phyloP scores from a whole-genome alignment of 257 asterid genomes.

The Rehmannia glutinosa region DNA sequence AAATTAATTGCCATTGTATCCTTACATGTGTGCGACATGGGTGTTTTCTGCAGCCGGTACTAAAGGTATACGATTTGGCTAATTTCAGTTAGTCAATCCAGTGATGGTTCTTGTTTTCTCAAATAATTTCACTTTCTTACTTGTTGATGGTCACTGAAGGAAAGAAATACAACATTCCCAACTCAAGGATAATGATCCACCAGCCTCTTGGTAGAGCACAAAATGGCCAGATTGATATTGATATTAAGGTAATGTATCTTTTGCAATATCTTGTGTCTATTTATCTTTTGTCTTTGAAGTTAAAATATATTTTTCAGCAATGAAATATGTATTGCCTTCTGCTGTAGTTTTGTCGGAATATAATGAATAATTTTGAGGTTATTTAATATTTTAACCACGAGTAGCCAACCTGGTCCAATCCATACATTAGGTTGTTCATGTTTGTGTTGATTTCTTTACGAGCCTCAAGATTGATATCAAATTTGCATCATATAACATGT shows the following conservation, averaged over 20 bases:
- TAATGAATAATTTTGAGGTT: not conserved
- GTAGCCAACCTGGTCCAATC: not conserved
- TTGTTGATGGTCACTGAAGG: slow-evolving; percentile 38
- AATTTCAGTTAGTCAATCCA: slow-evolving; percentile 3
- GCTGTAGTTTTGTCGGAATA: not conserved
- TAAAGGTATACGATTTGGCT: slow-evolving; percentile 48
- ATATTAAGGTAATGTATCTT: slow-evolving; percentile 90
- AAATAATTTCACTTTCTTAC: not conserved
- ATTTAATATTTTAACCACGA: not conserved
- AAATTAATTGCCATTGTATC: slow-evolving; percentile 3
- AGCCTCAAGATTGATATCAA: not conserved
- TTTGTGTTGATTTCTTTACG: not conserved
- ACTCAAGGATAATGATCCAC: slow-evolving; percentile 89
- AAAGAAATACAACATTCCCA: slow-evolving; percentile 76
- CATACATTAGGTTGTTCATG: not conserved
- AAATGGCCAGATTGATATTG: slow-evolving; percentile 76
- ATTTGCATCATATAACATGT: not conserved
- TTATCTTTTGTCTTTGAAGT: not conserved
- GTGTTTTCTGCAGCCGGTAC: slow-evolving; percentile 85
- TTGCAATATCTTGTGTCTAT: not conserved
- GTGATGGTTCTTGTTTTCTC: not conserved
- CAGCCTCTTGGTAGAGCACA: slow-evolving; percentile 98
- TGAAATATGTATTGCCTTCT: not conserved
- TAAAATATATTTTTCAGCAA: not conserved
- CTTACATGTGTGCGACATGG: slow-evolving; percentile 58